phyloP scores from a whole-genome alignment of 2,329 filamentous ascomycete species.

The Geosmithia flava region DNA sequence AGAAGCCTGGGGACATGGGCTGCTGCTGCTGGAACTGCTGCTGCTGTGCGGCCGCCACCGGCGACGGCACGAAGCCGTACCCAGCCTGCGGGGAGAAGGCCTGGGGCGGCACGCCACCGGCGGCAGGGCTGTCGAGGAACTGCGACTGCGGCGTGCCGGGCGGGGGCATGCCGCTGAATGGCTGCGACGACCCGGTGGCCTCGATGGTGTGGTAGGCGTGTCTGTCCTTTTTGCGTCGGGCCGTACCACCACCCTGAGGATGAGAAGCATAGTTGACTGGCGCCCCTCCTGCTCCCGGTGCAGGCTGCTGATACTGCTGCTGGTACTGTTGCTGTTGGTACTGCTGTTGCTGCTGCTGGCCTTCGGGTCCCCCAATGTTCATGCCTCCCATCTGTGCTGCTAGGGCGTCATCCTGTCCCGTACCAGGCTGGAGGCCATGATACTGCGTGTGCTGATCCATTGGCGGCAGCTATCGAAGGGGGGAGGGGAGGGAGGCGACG shows the following conservation, averaged over 20 bases:
- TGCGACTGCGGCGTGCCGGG: conserved; percentile 34
- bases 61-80: conserved; percentile 6
- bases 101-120: conserved; percentile 7
- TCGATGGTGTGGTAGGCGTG: conserved; percentile 87
- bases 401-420: conserved; percentile 30
- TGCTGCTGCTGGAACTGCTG: background rate
- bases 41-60: conserved; percentile 16
- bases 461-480: background rate
- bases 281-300: conserved; percentile 15
- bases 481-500: background rate
- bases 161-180: conserved; percentile 57
- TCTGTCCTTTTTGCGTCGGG: conserved; percentile 82
- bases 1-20: background rate
- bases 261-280: background rate
- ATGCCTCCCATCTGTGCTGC: conserved; percentile 69
- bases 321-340: too few species aligned
- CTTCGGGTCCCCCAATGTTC: conserved; percentile 39
- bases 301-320: background rate
- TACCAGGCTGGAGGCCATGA: conserved; percentile 45
- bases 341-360: background rate
- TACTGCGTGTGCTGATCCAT: conserved; percentile 47
- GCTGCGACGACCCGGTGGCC: conserved; percentile 52
- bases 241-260: conserved; percentile 18
- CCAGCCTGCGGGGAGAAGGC: conserved; percentile 23
- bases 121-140: conserved; percentile 21